A percentile compares a stretch with the other conserved stretches of the same genome.
Evolutionary conservation across 345 rosid genomes (phyloP).

Genomic region (Bretschneidera sinensis): DNA sequence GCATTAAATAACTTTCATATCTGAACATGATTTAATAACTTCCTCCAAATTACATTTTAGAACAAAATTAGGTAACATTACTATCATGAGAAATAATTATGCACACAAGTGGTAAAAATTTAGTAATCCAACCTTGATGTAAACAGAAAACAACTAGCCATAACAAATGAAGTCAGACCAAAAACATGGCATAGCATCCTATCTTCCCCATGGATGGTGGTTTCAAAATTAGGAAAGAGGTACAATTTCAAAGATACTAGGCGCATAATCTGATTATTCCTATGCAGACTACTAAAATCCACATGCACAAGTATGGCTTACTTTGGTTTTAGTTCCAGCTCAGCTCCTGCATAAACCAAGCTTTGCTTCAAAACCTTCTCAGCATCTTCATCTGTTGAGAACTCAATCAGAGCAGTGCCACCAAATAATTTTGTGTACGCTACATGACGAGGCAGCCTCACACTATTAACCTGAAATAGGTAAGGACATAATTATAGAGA

Average conservation of each 20-base stretch:
- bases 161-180: neutral
- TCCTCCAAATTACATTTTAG: no score
- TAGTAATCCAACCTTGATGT: neutral
- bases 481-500: no score
- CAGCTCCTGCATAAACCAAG: conserved; percentile 62
- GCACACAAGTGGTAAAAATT: no score
- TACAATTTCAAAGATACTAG: neutral
- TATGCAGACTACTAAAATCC: neutral
- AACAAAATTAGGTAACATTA: no score
- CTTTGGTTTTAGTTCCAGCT: conserved; percentile 79
- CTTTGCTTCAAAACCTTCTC: conserved; percentile 47
- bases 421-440: conserved; percentile 59
- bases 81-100: no score
- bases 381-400: conserved; percentile 72
- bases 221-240: no score
- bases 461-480: conserved; percentile 63
- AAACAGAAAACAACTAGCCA: no score
- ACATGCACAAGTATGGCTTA: conserved; percentile 29
- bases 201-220: no score
- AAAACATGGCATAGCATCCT: neutral
- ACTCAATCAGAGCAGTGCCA: conserved; percentile 87
- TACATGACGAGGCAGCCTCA: conserved; percentile 87
- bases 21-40: no score
- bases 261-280: neutral
- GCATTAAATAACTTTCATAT: neutral